These are phyloP conservation scores for Phoma sp. DNA, from an alignment of 2,329 filamentous ascomycete species.

Conservation along the genomic window DNA sequence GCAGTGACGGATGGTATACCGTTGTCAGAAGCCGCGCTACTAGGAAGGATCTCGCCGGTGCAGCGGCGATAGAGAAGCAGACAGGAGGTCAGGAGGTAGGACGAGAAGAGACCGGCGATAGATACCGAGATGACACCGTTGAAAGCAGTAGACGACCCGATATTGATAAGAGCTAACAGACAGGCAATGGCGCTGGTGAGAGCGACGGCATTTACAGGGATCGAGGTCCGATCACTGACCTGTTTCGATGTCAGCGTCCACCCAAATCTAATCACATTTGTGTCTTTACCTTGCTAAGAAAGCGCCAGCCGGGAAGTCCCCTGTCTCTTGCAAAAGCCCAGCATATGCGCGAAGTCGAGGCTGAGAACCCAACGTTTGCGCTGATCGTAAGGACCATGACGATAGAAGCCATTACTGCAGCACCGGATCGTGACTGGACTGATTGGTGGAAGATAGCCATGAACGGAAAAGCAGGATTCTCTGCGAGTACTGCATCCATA, in stretches of 20 bases:
- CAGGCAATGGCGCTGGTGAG: conserved; percentile 45
- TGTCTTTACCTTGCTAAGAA: conserved; percentile 22
- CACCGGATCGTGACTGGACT: conserved; percentile 39
- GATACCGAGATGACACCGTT: conserved; percentile 37
- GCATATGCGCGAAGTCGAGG: conserved; percentile 47
- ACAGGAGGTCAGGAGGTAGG: conserved; percentile 30
- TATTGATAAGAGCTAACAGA: conserved; percentile 57
- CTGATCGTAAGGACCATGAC: conserved; percentile 42
- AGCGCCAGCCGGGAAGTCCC: conserved; percentile 48
- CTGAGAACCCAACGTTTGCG: conserved; percentile 44
- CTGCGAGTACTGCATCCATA: conserved; percentile 36
- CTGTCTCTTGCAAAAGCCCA: conserved; percentile 52
- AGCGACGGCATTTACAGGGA: conserved; percentile 45
- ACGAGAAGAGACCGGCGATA: conserved; percentile 35
- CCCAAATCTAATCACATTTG: neutral
- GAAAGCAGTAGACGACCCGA: conserved; percentile 47
- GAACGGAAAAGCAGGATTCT: conserved; percentile 52
- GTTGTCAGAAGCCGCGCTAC: conserved; percentile 6
- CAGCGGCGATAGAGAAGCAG: conserved; percentile 38
- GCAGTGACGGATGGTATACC: neutral
- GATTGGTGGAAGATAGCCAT: conserved; percentile 56
- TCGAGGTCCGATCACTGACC: conserved; percentile 28
- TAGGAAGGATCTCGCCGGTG: conserved; percentile 25
- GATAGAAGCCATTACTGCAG: conserved; percentile 53
- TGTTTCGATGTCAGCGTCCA: conserved; percentile 22